Evolutionary conservation across 768 basidiomycete genomes (phyloP).

Genomic region (Rhodotorula toruloides): DNA sequence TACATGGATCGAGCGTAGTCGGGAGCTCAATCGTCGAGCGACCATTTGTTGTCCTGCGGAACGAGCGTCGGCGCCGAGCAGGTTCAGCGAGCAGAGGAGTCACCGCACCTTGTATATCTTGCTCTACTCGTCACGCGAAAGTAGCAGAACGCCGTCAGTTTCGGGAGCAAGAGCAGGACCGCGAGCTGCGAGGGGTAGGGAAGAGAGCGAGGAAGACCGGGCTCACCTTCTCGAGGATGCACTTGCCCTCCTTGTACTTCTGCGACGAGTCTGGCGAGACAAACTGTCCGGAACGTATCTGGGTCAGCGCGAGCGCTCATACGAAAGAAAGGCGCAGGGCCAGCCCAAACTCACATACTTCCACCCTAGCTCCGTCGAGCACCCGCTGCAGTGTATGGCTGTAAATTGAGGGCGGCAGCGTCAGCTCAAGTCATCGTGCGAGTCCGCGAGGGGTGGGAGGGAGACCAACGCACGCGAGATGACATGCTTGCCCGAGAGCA

Average conservation of each 20-base stretch:
- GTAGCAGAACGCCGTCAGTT: not conserved
- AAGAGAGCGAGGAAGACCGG: not conserved
- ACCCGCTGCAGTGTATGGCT: slow-evolving; percentile 15
- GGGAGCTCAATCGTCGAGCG: slow-evolving; percentile 3
- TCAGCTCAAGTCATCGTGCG: no score
- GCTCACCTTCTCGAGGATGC: slow-evolving; percentile 27
- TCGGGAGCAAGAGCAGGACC: not conserved
- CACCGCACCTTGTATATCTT: slow-evolving; percentile 29
- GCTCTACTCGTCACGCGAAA: not conserved
- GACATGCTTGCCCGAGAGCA: slow-evolving; percentile 19
- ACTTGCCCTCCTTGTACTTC: slow-evolving; percentile 33
- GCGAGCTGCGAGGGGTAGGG: not conserved
- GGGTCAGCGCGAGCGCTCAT: no score
- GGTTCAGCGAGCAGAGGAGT: no score
- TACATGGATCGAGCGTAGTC: no score
- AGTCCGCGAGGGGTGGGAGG: no score
- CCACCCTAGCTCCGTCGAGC: slow-evolving; percentile 27
- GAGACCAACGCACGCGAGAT: slow-evolving; percentile 16
- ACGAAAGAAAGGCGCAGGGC: no score
- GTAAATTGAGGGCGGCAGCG: not conserved
- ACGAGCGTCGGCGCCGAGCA: not conserved
- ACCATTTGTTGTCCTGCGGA: slow-evolving; percentile 25
- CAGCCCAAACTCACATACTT: slow-evolving; percentile 23
- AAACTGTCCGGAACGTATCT: not conserved
- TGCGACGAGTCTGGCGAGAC: slow-evolving; percentile 20